Base-by-base conservation (phyloP, 1,284 basidiomycete species). In the Sutorius eximius region DNA sequence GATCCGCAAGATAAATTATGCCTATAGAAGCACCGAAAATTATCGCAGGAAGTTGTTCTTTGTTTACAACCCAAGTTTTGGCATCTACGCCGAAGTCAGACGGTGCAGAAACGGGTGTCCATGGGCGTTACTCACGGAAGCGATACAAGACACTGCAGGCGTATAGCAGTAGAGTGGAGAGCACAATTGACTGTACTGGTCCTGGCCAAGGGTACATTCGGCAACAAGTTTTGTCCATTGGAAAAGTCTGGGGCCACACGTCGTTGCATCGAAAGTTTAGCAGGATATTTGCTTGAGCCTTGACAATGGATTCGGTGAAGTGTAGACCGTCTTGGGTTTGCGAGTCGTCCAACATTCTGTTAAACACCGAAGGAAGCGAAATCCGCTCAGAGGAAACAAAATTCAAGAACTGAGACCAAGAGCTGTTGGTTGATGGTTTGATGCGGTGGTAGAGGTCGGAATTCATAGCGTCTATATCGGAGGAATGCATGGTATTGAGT, bases 381-480 rank as follows among this genome's bases (percentile, higher is more conserved):
- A 89, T 75, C 1, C 81, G 79, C 7, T 74, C 65, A 62, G 70
- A 58, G 46, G 54, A 51, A 18, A 52, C 56, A 43, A 57, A 51
- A 49, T 49, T 50, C 32, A 64, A 56, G 61, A 71, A 59, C 59
- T 68, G 64, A 45, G 69, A 59, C 60, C 73, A 67, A 34, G 70
- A 67, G 48, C 61, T 63, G 34, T 65, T 70, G 42, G 61, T 62
- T 51, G 73, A 69, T 30, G 77, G 77, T 49, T 76, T 73, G 29
- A 92, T 79, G 41, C 89, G 82, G 64, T 91, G 88, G 51, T 77
- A 77, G 38, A 95, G 76, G 69, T 91, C 88, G 3, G 87, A 86
- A 70, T 95, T 94, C 90, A 95, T 93, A 29, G 89, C 89, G 63
- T 93, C 89, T 54, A 93, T 86, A 64, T 93, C 89, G 24, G 85